Percentiles rank a stretch among this genome's conserved stretches.
Conservation (phyloP, 2,329 filamentous ascomycete species). For the Aspergillus candidus region DNA sequence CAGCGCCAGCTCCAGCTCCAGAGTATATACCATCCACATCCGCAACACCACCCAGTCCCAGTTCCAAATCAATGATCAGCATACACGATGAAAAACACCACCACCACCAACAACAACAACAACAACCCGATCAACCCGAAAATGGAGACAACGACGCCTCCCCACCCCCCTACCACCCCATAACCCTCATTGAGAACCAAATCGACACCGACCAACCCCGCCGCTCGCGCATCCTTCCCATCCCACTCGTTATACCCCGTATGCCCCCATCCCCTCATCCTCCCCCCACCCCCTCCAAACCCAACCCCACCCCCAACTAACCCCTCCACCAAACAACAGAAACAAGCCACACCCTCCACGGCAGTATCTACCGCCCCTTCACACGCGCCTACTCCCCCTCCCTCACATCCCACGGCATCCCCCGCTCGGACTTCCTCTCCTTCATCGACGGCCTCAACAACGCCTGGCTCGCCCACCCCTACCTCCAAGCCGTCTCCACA, state of each 20-base stretch:
- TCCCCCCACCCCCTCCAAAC: neutral
- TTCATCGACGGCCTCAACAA: slow-evolving; percentile 42
- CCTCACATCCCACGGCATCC: neutral
- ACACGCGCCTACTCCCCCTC: slow-evolving; percentile 8
- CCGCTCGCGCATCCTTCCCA: slow-evolving; percentile 4
- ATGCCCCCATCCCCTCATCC: neutral
- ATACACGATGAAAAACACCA: neutral
- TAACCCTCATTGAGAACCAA: slow-evolving; percentile 7
- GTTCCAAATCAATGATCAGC: neutral
- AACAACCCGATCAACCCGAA: neutral
- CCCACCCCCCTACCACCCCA: neutral
- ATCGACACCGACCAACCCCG: neutral
- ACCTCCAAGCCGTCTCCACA: slow-evolving; percentile 20
- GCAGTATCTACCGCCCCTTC: slow-evolving; percentile 12
- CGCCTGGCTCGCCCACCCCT: slow-evolving; percentile 50
- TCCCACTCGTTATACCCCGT: slow-evolving; percentile 11
- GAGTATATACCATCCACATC: neutral
- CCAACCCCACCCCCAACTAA: neutral
- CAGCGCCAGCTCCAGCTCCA: too few species aligned
- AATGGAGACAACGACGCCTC: neutral
- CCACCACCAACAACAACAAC: neutral
- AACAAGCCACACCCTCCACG: slow-evolving; percentile 11
- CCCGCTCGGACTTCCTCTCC: slow-evolving; percentile 18
- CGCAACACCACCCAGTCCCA: neutral
- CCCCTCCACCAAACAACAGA: slow-evolving; percentile 1